Conservation (phyloP, 148 eudicot species). For the Rhododendron simsii region DNA sequence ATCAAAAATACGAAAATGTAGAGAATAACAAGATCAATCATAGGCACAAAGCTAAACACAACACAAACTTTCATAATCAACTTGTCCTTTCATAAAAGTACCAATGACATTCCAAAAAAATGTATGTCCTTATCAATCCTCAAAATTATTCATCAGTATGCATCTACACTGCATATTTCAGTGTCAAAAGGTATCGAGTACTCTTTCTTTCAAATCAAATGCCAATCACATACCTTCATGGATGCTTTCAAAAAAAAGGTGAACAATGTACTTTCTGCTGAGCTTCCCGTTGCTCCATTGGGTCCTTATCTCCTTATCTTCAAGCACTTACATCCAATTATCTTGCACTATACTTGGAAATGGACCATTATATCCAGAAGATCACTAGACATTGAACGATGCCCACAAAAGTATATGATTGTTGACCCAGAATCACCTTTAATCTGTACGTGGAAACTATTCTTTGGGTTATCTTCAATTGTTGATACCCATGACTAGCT, state of each 20-base stretch:
- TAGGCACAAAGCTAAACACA: neutral
- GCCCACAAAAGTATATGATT: neutral
- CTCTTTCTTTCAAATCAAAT: neutral
- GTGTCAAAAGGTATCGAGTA: neutral
- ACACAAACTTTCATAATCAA: neutral
- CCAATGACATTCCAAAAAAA: neutral
- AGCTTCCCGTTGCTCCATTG: neutral
- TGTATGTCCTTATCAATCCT: neutral
- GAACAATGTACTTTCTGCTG: neutral
- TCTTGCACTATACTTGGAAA: neutral
- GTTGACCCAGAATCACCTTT: neutral
- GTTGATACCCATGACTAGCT: neutral
- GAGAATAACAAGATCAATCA: neutral
- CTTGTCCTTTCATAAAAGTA: neutral
- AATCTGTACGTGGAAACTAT: neutral
- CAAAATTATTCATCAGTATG: neutral
- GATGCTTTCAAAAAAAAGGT: neutral
- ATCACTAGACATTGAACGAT: neutral
- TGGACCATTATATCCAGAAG: neutral
- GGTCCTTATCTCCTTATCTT: slow-evolving; percentile 6
- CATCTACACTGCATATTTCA: neutral
- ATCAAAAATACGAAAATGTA: neutral
- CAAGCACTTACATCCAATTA: neutral
- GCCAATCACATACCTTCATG: neutral
- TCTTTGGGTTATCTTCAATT: neutral